A percentile compares a stretch with the other conserved stretches of the same genome.
Evolutionary conservation across 495 filamentous ascomycete genomes (phyloP).

Genomic region (Extremus antarcticus): DNA sequence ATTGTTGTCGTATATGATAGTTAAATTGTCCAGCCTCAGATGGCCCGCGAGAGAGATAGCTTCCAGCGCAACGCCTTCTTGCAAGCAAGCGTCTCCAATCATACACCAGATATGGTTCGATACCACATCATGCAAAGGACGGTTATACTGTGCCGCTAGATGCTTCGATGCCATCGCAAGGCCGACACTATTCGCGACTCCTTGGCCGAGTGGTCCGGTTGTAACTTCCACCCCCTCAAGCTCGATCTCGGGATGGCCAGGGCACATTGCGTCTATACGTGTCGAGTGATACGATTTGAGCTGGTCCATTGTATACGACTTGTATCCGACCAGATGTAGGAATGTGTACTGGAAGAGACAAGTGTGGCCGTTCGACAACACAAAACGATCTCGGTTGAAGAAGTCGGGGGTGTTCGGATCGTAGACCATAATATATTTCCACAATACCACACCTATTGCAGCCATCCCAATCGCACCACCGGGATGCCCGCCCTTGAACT

Average conservation of each 20-base stretch:
- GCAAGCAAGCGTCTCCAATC: slow-evolving; percentile 48
- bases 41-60: slow-evolving; percentile 47
- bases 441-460: slow-evolving; percentile 42
- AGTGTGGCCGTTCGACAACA: slow-evolving; percentile 48
- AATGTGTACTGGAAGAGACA: slow-evolving; percentile 51
- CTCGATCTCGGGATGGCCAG: slow-evolving; percentile 53
- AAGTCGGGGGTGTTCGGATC: slow-evolving; percentile 37
- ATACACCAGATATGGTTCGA: slow-evolving; percentile 45
- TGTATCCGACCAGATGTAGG: slow-evolving; percentile 48
- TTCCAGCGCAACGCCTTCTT: slow-evolving; percentile 50
- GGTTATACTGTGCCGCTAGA: slow-evolving; percentile 44
- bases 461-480: slow-evolving; percentile 43
- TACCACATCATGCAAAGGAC: slow-evolving; percentile 39
- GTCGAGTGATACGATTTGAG: slow-evolving; percentile 49
- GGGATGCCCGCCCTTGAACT: slow-evolving; percentile 3
- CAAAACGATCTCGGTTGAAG: slow-evolving; percentile 45
- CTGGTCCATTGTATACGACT: slow-evolving; percentile 48
- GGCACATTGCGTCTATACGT: slow-evolving; percentile 40
- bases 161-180: slow-evolving; percentile 49
- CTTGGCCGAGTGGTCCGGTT: slow-evolving; percentile 50
- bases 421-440: slow-evolving; percentile 43
- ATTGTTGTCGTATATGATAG: slow-evolving; percentile 51
- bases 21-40: slow-evolving; percentile 44
- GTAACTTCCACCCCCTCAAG: slow-evolving; percentile 52
- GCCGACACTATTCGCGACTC: slow-evolving; percentile 49